Evolutionary conservation across 108 stramenopile genomes (phyloP).

Genomic region (Nitzschia sp.): DNA sequence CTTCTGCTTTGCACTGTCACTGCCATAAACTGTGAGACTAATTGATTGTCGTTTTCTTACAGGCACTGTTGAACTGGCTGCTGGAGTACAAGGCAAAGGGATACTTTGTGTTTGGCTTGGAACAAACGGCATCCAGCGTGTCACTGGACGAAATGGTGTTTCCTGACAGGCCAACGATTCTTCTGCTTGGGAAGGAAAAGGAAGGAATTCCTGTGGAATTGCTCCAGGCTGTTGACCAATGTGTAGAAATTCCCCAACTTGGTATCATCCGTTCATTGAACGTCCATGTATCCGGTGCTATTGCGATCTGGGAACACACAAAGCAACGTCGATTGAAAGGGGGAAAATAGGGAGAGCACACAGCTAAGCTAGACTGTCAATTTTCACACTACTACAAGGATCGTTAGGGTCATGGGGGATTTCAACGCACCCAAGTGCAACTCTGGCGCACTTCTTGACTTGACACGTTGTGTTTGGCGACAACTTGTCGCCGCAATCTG

Average conservation of each 20-base stretch:
- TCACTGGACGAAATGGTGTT: slow-evolving; percentile 61
- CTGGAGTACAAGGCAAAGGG: slow-evolving; percentile 59
- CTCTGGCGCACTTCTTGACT: too few species aligned
- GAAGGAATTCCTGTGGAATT: slow-evolving; percentile 91
- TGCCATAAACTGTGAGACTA: too few species aligned
- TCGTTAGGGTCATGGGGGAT: too few species aligned
- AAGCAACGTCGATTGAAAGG: slow-evolving; percentile 52
- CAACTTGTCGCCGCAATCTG: too few species aligned
- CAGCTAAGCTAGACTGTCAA: too few species aligned
- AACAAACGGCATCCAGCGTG: slow-evolving; percentile 82
- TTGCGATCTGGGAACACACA: slow-evolving; percentile 91
- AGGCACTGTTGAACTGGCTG: slow-evolving; percentile 68
- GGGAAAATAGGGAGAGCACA: not conserved
- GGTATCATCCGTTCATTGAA: slow-evolving; percentile 94
- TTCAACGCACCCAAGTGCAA: too few species aligned
- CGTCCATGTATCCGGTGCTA: slow-evolving; percentile 93
- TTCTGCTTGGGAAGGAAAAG: slow-evolving; percentile 93
- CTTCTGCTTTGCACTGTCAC: not conserved
- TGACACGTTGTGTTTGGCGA: too few species aligned
- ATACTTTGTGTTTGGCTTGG: slow-evolving; percentile 85
- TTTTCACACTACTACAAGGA: too few species aligned
- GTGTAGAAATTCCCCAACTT: slow-evolving; percentile 95
- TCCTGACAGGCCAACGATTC: slow-evolving; percentile 60
- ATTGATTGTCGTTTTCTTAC: not conserved
- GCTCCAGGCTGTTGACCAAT: slow-evolving; percentile 86